phyloP scores from a whole-genome alignment of 2,329 filamentous ascomycete genomes.

The Aotearoamyces nothofagi region DNA sequence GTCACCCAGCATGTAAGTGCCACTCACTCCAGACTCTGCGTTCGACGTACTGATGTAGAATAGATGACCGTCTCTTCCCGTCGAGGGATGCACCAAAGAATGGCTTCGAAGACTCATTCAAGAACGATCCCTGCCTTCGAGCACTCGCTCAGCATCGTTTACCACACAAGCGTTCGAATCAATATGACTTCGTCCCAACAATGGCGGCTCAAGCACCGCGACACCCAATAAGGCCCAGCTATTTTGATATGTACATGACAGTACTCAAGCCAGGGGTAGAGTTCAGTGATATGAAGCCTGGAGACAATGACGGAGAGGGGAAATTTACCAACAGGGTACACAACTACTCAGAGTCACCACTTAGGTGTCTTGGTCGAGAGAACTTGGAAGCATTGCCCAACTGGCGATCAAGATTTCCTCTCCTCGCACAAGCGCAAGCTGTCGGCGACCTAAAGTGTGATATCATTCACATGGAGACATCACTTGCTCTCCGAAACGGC shows the following conservation, averaged over 20 bases:
- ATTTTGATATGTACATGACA: background rate
- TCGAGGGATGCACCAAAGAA: slow-evolving; percentile 35
- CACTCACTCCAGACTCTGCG: background rate
- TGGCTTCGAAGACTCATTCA: slow-evolving; percentile 42
- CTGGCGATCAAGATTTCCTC: slow-evolving; percentile 43
- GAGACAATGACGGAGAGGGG: slow-evolving; percentile 11
- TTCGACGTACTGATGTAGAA: slow-evolving; percentile 6
- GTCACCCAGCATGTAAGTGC: slow-evolving; percentile 45
- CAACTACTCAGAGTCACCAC: slow-evolving; percentile 8
- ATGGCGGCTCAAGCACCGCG: no score
- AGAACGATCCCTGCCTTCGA: slow-evolving; percentile 46
- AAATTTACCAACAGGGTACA: slow-evolving; percentile 12
- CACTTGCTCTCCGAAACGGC: slow-evolving; percentile 39
- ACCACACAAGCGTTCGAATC: slow-evolving; percentile 9
- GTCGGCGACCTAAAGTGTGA: slow-evolving; percentile 36
- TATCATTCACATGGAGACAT: slow-evolving; percentile 46
- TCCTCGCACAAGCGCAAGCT: slow-evolving; percentile 36
- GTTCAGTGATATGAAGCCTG: background rate
- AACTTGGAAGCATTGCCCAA: slow-evolving; percentile 36
- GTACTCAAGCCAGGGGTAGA: background rate
- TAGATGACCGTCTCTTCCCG: slow-evolving; percentile 38
- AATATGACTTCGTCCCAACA: slow-evolving; percentile 7
- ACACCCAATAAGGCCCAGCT: slow-evolving; percentile 4
- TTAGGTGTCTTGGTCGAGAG: slow-evolving; percentile 5
- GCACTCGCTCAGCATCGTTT: slow-evolving; percentile 34